A percentile compares a stretch with the other conserved stretches of the same genome.
Evolutionary conservation across 106 monocot species (phyloP).

Genomic region (Apostasia shenzhenica): DNA sequence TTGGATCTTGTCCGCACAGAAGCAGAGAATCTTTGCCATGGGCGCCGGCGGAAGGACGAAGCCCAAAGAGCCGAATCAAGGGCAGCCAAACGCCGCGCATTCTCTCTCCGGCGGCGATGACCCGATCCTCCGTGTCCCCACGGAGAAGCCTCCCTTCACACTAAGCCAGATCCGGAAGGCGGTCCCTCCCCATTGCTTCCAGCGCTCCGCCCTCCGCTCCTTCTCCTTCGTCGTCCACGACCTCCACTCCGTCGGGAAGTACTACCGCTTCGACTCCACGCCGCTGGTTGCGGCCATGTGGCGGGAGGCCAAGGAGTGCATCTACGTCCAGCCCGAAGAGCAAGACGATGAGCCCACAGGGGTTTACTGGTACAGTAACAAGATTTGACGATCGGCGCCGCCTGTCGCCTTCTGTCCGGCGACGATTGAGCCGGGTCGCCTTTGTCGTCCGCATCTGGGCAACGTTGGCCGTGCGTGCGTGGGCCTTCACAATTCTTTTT

Average conservation of each 20-base stretch:
- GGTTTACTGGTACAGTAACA: constrained; percentile 30
- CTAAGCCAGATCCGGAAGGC: constrained; percentile 53
- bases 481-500: too few relatives aligned
- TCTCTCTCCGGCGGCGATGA: neutral
- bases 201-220: constrained; percentile 39
- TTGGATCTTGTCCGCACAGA: neutral
- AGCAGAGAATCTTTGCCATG: neutral
- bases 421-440: too few relatives aligned
- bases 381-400: constrained; percentile 6
- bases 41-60: constrained; percentile 16
- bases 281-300: constrained; percentile 26
- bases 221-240: constrained; percentile 47
- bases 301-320: constrained; percentile 26
- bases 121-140: constrained; percentile 7
- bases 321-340: constrained; percentile 22
- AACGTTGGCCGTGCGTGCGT: too few relatives aligned
- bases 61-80: neutral
- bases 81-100: too few relatives aligned
- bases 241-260: constrained; percentile 29
- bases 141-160: constrained; percentile 50
- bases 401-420: too few relatives aligned
- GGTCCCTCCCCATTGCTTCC: constrained; percentile 77
- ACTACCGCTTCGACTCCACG: constrained; percentile 23
- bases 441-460: too few relatives aligned
- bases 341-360: neutral